Evolutionary conservation across 1,284 basidiomycete genomes (phyloP), one percentile per base, ranked within the genome.

Genomic region (Moesziomyces antarcticus): DNA sequence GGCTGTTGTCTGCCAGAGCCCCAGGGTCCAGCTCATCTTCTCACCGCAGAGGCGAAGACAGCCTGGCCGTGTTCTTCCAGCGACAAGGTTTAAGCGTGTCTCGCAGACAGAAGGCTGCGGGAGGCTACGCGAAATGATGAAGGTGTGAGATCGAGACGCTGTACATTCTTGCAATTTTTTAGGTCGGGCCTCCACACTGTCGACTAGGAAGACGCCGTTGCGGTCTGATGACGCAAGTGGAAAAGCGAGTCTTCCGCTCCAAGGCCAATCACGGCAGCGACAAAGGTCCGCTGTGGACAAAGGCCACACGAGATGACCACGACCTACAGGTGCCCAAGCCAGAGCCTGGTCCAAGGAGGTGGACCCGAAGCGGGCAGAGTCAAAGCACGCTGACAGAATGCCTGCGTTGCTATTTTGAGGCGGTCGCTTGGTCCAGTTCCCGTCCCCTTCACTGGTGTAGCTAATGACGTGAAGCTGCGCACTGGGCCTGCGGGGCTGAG

Each of bases 391-490:
- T 40, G 33, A 20, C 24, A 13, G 30, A 33, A 2, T 11, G 21
- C 27, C 35, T 18, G 7, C 30, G 16, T 20, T 60, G 53, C 65
- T 61, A 68, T 68, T 61, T 61, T 61, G 24, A 48, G 45, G 24
- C 22, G 40, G n/a, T n/a, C 41, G 37, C 25, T 25, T 48, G 11
- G n/a, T 21, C 35, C 6, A 25, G 44, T 45, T 50, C 3, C 13
- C 56, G 46, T 35, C 40, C 22, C 24, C 27, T 45, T 45, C n/a
- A 6, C 25, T 27, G 22, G 18, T 43, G 40, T 52, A 20, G 35
- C 42, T 44, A 54, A 69, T 69, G 66, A 69, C 66, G 66, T 63
- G 60, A 59, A 59, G 66, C 56, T 55, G 66, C 64, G 22, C 59
- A 24, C 13, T 52, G 5, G 6, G 1, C 47, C 59, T 63, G 66